Base-by-base conservation (phyloP, 2,329 filamentous ascomycete species). In the Periconia sp. region DNA sequence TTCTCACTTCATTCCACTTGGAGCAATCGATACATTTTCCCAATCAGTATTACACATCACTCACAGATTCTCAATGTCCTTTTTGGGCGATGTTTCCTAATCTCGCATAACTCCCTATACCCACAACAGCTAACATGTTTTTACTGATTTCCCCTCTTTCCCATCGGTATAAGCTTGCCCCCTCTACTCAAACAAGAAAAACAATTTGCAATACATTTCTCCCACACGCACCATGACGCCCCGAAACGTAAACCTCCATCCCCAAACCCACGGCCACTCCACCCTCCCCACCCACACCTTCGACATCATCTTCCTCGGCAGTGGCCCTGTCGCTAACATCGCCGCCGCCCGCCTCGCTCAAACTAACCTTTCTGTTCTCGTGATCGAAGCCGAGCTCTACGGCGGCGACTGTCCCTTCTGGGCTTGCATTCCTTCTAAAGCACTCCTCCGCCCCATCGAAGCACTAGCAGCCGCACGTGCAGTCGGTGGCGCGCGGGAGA, bases 341-440 rank as follows among this genome's bases (percentile, higher is more conserved):
- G 34, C 18, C 11, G 34, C 24, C 7, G 21, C 7, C 15, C 34
- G 34, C 6, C 34, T 36, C 18, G 8, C 40, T 15, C 32, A 39
- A 7, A 33, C 44, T 12, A 41, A 41, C 5, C 21, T 44, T 9
- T 23, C 12, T 12, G 29, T 39, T 18, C 23, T 19, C 19, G n/a
- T 32, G 12, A 24, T 48, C n/a, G 10, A 38, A 28, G 5, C 31
- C 16, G 44, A 48, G 35, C 40, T 48, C n/a, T 44, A 41, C 21
- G 46, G 46, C 39, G 46, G 46, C 22, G 46, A 50, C 11, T 50
- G 46, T 33, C 46, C 22, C 13, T 50, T 37, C 29, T 50, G 31
- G 15, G 46, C 21, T 4, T 50, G 46, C 30, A 28, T 50, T 13
- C 46, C 46, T 12, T 43, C 37, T 13, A 47, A 50, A 31, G 46